Evolutionary conservation across 2,329 filamentous ascomycete species (phyloP).

Genomic region (Colletotrichum orchidophilum): DNA sequence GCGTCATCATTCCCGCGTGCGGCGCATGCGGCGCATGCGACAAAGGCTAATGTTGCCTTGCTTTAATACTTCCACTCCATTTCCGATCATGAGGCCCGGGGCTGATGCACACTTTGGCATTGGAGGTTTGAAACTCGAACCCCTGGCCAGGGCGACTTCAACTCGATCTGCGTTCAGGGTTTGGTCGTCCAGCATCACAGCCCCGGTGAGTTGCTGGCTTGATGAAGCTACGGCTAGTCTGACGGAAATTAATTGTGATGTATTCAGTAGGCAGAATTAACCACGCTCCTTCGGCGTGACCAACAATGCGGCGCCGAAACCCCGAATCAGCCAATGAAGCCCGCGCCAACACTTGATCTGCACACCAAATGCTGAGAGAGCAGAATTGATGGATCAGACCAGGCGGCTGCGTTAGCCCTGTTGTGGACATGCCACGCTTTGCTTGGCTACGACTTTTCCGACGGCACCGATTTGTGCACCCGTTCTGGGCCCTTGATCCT

Average conservation of each 20-base stretch:
- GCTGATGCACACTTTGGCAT: neutral
- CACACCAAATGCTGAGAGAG: slow-evolving; percentile 15
- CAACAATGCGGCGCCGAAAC: neutral
- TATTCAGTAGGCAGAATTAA: neutral
- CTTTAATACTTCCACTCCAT: neutral
- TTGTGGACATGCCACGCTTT: neutral
- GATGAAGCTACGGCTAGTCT: neutral
- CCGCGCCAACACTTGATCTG: slow-evolving; percentile 16
- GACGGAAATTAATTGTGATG: neutral
- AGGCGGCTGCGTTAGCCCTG: neutral
- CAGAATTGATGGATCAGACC: slow-evolving; percentile 4
- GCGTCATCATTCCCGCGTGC: neutral
- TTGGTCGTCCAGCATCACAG: slow-evolving; percentile 12
- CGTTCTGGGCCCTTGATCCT: slow-evolving; percentile 13
- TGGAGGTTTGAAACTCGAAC: slow-evolving; percentile 9
- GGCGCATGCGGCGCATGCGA: too few species aligned
- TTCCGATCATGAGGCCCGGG: neutral
- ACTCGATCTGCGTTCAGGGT: slow-evolving; percentile 14
- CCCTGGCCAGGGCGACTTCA: slow-evolving; percentile 12
- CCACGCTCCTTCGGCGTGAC: slow-evolving; percentile 1
- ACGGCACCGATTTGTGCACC: neutral
- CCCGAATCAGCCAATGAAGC: slow-evolving; percentile 11
- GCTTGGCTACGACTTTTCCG: neutral
- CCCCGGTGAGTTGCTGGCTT: neutral
- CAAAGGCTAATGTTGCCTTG: neutral